Evolutionary conservation across 1,139 yeast species (phyloP), one percentile per base, ranked within the genome.

Genomic region (Taphrina confusa): DNA sequence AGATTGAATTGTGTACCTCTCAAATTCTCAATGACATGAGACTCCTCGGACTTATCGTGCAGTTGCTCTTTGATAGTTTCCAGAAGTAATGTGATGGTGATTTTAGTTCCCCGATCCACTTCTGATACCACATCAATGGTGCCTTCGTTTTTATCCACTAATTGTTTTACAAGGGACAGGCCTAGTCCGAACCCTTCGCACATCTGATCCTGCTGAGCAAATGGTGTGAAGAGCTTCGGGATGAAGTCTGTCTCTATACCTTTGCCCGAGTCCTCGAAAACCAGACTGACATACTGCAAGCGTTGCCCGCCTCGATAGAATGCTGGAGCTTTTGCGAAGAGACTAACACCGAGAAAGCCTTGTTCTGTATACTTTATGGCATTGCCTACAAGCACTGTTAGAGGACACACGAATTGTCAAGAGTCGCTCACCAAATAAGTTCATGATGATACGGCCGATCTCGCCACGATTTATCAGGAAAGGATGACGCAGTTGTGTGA

Each of bases 161-260:
- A 39, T 14, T 52, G 37, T 30, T 52, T 52, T 30, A 52, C 57
- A 20, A 52, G 31, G 11, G 49, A 40, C 49, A 52, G 23, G 33
- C 57, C 57, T 11, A 52, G 30, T 3, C 57, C 57, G 30, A 27
- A 30, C 6, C 57, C 57, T 1, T 95, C 88, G 0, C 95, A 87
- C 1, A 95, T 86, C 54, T 95, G 95, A 74, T 87, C 95, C 2
- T 95, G 95, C 73, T 87, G 96, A 68, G 95, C 85, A 75, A 87
- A 87, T 3, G 92, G 88, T 69, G 87, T 95, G 68, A 87, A 87
- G 69, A 88, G 27, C 44, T 87, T 78, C 50, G 88, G 95, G 47
- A 88, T 76, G 69, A 87, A 87, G 69, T 87, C 95, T 70, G 81
- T 83, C 70, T 84, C 88, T 64, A 88, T 87, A 68, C 95, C 95